Evolutionary conservation across 78 protist species (phyloP), one percentile per base, ranked within the genome.

Genomic region (slime mould (Dictyostelium discoideum)): DNA sequence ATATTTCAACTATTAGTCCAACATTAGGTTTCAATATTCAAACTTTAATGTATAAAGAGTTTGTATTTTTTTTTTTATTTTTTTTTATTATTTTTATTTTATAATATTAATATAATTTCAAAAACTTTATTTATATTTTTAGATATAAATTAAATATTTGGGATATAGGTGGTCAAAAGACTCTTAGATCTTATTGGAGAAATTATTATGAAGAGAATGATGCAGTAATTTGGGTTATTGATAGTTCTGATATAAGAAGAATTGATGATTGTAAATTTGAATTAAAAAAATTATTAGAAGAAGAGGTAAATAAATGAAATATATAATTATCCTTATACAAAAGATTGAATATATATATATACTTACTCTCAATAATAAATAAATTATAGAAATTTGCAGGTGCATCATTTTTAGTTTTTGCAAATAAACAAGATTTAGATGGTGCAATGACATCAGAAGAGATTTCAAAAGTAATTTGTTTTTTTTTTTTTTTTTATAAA

Each of bases 91-190:
- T n/a, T n/a, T n/a, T n/a, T n/a, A n/a, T n/a, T n/a, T n/a, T n/a
- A n/a, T n/a, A 69, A 69, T 22, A 22, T 40, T 82, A 3, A 10
- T 6, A 24, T 29, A 11, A 14, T n/a, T 3, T 32, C 40, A 32
- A 32, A 32, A n/a, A n/a, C n/a, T n/a, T n/a, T n/a, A 0, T 26
- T 32, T 79, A 26, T 29, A 86, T 13, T 1, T 24, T 29, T 87
- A 98, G 99, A 5, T 99, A 84, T 97, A 98, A 97, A 90, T 89
- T 99, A 69, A 99, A 99, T 78, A 42, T 99, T 7, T 99, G 99
- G 99, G 99, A 99, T 92, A 97, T 99, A 5, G 99, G 99, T 20
- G 99, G 99, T 10, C 99, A 99, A 85, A 94, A 96, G 50, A 93
- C 99, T 2, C 83, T 99, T 6, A 98, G 99, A 29, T 87, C 99